These are phyloP conservation scores for Aspergillus japonicus DNA, from an alignment of 2,329 filamentous ascomycete species.

Conservation along the genomic window DNA sequence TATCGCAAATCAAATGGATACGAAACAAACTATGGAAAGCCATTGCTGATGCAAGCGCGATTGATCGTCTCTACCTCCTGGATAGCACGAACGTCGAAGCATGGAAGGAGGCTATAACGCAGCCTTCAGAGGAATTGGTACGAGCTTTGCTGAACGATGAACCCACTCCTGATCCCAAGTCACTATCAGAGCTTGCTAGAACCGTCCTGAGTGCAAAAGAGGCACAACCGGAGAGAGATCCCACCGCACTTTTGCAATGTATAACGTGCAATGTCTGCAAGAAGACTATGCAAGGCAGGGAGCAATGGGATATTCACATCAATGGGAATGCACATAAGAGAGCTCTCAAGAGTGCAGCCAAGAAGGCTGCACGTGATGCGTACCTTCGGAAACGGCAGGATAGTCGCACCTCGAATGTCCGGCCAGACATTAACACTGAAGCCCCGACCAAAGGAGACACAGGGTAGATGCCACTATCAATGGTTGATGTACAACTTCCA, in stretches of 20 bases:
- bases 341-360: constrained; percentile 47
- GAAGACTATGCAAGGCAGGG: constrained; percentile 54
- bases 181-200: constrained; percentile 58
- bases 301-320: constrained; percentile 59
- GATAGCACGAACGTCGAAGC: constrained; percentile 69
- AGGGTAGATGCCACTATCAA: background rate
- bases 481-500: background rate
- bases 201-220: constrained; percentile 60
- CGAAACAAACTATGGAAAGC: constrained; percentile 74
- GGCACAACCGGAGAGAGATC: constrained; percentile 46
- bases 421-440: background rate
- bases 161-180: constrained; percentile 53
- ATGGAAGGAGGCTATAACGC: constrained; percentile 65
- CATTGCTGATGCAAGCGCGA: constrained; percentile 55
- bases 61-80: constrained; percentile 68
- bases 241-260: constrained; percentile 52
- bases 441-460: background rate
- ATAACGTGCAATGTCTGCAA: constrained; percentile 67
- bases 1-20: constrained; percentile 83
- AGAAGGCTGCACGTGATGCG: constrained; percentile 31
- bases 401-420: background rate
- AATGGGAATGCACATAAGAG: constrained; percentile 59
- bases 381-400: constrained; percentile 31
- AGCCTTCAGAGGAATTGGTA: constrained; percentile 63
- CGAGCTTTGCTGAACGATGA: constrained; percentile 61